phyloP scores from a whole-genome alignment of 805 yeast species.

The Myxozyma neotropica region DNA sequence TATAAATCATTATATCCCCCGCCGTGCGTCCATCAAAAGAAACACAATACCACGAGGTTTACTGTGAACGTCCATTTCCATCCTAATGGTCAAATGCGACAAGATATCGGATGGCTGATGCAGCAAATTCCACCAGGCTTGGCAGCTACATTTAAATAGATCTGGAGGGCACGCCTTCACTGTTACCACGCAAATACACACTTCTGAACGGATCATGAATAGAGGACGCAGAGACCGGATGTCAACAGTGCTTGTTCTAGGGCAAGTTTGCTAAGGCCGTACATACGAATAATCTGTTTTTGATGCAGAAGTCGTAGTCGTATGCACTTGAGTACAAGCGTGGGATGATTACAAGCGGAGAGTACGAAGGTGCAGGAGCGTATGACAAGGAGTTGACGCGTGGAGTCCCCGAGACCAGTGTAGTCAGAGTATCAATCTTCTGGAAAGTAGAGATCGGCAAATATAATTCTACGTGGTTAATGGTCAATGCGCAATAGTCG shows the following conservation, averaged over 20 bases:
- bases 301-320: not conserved
- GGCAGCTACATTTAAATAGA: not conserved
- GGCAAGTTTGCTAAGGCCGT: not conserved
- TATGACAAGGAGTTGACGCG: not conserved
- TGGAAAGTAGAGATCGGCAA: too few species aligned
- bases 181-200: constrained; percentile 1
- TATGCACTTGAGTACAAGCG: not conserved
- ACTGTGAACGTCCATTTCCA: not conserved
- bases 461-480: too few species aligned
- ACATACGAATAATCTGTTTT: not conserved
- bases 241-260: not conserved
- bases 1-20: not conserved
- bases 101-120: constrained; percentile 1
- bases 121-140: constrained; percentile 3
- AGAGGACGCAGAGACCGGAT: not conserved
- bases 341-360: not conserved
- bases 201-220: not conserved
- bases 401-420: not conserved
- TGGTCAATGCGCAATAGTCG: too few species aligned
- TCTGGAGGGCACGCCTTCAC: not conserved
- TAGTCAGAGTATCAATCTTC: not conserved
- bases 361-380: not conserved
- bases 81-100: not conserved
- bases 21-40: not conserved
- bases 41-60: not conserved